Percentiles rank a stretch among this genome's conserved stretches.
Conservation (phyloP, 805 yeast genomes). For the Ogataea neopini region DNA sequence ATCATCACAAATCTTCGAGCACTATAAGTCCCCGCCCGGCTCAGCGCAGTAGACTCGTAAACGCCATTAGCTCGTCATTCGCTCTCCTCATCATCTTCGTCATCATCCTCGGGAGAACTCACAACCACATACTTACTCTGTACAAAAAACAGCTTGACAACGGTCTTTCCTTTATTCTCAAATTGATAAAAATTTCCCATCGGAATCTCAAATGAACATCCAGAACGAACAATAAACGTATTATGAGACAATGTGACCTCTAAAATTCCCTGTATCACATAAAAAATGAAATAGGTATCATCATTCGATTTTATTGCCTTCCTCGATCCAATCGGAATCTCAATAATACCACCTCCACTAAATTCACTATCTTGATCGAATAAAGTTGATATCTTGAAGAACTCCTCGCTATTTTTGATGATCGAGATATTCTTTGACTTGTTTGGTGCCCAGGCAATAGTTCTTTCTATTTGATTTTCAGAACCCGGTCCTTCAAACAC, state of each 20-base stretch:
- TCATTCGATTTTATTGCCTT: constrained; percentile 64
- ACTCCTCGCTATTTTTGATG: constrained; percentile 45
- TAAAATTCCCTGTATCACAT: constrained; percentile 67
- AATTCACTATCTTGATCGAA: constrained; percentile 63
- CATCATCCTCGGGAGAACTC: constrained; percentile 27
- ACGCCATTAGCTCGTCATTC: too few relatives aligned
- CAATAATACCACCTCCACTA: constrained; percentile 73
- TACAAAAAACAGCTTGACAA: constrained; percentile 71
- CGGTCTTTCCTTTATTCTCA: constrained; percentile 56
- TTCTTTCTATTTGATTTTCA: constrained; percentile 43
- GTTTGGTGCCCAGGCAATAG: constrained; percentile 68
- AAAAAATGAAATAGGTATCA: constrained; percentile 70
- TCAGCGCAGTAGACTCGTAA: too few relatives aligned
- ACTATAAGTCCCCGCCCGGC: too few relatives aligned
- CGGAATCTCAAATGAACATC: constrained; percentile 83
- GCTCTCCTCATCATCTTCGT: constrained; percentile 13
- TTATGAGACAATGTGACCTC: constrained; percentile 65
- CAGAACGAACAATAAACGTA: constrained; percentile 61
- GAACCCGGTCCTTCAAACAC: constrained; percentile 54
- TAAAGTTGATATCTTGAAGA: constrained; percentile 61
- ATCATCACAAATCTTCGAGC: too few relatives aligned
- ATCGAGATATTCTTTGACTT: constrained; percentile 47
- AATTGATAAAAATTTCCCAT: constrained; percentile 72
- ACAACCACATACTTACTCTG: constrained; percentile 55
- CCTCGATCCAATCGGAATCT: constrained; percentile 59